Percentiles rank a stretch among this genome's conserved stretches.
Conservation (phyloP, 2,329 filamentous ascomycete species). For the Cladophialophora yegresii region DNA sequence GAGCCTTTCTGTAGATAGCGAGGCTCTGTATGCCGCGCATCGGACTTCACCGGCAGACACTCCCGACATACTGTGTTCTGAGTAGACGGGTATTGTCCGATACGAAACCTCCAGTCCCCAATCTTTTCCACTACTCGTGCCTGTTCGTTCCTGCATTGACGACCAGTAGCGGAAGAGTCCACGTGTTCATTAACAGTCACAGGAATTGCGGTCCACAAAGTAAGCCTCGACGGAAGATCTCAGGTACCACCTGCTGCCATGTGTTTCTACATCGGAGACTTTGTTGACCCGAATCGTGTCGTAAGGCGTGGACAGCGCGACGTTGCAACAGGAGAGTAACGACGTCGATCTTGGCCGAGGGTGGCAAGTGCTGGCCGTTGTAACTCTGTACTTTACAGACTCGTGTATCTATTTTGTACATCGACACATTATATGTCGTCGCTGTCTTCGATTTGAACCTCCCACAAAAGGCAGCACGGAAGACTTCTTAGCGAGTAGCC, state of each 20-base stretch:
- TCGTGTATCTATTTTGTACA: neutral
- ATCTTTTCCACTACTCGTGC: too few species aligned
- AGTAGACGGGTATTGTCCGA: too few species aligned
- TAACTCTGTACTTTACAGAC: neutral
- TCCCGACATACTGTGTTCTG: too few species aligned
- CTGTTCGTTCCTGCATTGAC: neutral
- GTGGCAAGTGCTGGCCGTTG: neutral
- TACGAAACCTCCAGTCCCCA: too few species aligned
- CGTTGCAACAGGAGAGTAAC: neutral
- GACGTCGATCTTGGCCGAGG: neutral
- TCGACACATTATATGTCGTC: neutral
- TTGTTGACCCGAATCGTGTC: conserved; percentile 10
- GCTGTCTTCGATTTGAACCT: neutral
- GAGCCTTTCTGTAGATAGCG: neutral
- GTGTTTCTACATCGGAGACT: neutral
- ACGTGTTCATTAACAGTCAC: neutral
- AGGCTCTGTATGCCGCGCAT: neutral
- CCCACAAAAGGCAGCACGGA: neutral
- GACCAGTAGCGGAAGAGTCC: neutral
- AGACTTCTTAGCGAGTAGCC: neutral
- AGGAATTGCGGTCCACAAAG: neutral
- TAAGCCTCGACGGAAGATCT: neutral
- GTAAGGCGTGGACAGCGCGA: conserved; percentile 11
- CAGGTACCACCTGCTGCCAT: neutral
- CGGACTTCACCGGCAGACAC: neutral